Conservation (phyloP, 306 rosid species). For the Rosa rugosa region DNA sequence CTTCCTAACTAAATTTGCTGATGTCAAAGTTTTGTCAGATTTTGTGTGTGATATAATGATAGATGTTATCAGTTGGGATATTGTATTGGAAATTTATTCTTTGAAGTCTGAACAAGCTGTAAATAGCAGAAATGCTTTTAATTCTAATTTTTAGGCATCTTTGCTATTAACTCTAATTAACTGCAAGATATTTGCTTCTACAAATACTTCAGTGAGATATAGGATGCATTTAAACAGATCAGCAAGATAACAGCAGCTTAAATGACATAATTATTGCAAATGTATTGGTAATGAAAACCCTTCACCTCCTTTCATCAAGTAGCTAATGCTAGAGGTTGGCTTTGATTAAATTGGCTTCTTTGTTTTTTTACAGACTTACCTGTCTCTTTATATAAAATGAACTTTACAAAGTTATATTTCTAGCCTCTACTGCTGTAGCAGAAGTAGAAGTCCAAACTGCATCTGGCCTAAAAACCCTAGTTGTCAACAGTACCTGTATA, state of each 20-base stretch:
- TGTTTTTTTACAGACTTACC: not conserved
- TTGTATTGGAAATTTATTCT: not conserved
- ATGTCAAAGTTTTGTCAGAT: not conserved
- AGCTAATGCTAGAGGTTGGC: not conserved
- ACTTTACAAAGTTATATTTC: not conserved
- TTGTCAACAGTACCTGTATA: not conserved
- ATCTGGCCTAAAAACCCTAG: not conserved
- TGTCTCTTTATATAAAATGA: not conserved
- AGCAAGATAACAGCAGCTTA: no score
- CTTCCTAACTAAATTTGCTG: not conserved
- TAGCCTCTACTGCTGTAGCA: not conserved
- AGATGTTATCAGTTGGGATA: not conserved
- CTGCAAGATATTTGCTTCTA: not conserved
- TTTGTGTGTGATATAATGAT: not conserved
- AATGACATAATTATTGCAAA: not conserved
- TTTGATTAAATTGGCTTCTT: not conserved
- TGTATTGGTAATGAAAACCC: not conserved
- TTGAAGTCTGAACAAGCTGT: not conserved
- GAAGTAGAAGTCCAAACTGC: not conserved
- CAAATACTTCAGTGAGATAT: not conserved
- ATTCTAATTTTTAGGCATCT: no score
- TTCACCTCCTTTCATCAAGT: not conserved
- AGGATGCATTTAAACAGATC: not conserved
- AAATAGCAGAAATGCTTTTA: no score
- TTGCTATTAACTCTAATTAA: not conserved